Conservation (phyloP, 768 basidiomycete species). For the Amanita subjunquillea region DNA sequence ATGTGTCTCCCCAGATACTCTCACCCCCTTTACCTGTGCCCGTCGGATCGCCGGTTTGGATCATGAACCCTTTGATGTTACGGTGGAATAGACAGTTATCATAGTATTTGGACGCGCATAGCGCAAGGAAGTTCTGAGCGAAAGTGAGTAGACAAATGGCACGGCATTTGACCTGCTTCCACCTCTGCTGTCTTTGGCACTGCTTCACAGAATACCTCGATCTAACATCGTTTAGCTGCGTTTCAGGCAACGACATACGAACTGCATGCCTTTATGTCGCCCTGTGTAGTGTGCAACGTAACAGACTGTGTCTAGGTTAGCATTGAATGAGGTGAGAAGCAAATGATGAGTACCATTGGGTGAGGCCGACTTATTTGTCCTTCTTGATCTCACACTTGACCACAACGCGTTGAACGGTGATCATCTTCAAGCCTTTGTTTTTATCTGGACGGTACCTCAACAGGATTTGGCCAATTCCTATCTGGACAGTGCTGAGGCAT, state of each 20-base stretch:
- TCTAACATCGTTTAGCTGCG: slow-evolving; percentile 30
- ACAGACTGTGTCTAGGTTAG: slow-evolving; percentile 53
- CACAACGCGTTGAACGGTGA: too few relatives aligned
- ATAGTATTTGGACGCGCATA: slow-evolving; percentile 86
- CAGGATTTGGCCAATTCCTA: too few relatives aligned
- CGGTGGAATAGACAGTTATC: slow-evolving; percentile 83
- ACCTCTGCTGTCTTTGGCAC: slow-evolving; percentile 95
- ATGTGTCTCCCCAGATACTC: slow-evolving; percentile 91
- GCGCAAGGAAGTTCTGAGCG: slow-evolving; percentile 83
- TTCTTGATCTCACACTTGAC: too few relatives aligned
- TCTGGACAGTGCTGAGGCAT: too few relatives aligned
- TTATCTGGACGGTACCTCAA: too few relatives aligned
- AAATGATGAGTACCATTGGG: neutral
- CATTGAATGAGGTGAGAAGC: neutral
- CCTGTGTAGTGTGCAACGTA: slow-evolving; percentile 88
- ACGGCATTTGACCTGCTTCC: slow-evolving; percentile 6
- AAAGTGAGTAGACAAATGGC: slow-evolving; percentile 6
- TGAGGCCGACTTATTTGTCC: neutral
- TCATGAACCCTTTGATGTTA: slow-evolving; percentile 95
- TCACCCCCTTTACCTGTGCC: slow-evolving; percentile 95
- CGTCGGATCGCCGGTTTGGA: slow-evolving; percentile 84
- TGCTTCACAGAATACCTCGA: slow-evolving; percentile 96
- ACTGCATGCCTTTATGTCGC: slow-evolving; percentile 70
- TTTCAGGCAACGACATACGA: neutral
- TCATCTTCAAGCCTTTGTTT: too few relatives aligned